Evolutionary conservation across 805 yeast genomes (phyloP), one percentile per base, ranked within the genome.

Genomic region (Blastobotrys mokoenaii): DNA sequence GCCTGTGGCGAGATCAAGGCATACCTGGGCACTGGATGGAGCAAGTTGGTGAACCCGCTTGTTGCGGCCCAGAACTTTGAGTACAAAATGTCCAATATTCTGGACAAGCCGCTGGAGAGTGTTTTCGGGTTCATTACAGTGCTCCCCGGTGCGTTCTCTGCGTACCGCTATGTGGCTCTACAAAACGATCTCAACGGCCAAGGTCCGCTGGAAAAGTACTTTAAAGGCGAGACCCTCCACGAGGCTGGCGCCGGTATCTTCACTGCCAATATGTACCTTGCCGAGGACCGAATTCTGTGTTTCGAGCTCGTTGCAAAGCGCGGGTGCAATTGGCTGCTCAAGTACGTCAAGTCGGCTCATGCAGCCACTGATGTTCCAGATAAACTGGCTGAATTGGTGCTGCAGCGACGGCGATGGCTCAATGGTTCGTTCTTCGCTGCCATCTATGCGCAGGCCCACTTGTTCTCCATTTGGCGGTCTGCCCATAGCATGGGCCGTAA

Each of bases 361-460:
- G 97, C 97, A 0, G 88, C 85, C 53, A 93, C 97, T 2, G 97
- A 93, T 73, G 97, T 89, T 39, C 97, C 97, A 5, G 95, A 84
- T 53, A 70, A 76, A 31, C 74, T 90, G 30, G 80, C 93, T 17
- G 96, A 89, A 58, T 81, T 90, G 51, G 81, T 93, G 29, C 73
- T 88, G 35, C 97, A 90, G 65, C 77, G 97, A 69, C 76, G 97
- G 62, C 79, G 97, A 67, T 93, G 97, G 97, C 74, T 90, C 53
- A 90, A 90, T 62, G 97, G 97, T 45, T 88, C 97, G 0, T 84
- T 93, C 58, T 90, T 93, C 67, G 97, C 97, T 0, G 93, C 95
- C 7, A 72, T 88, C 46, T 90, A 93, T 61, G 80, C 97, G 0
- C 74, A 86, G 46, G 75, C 79, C 47, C 95, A 89, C 63, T 80